Percentiles rank a stretch among this genome's conserved stretches.
phyloP scores from a whole-genome alignment of 139 green algal species.

The Eudorina sp. region DNA sequence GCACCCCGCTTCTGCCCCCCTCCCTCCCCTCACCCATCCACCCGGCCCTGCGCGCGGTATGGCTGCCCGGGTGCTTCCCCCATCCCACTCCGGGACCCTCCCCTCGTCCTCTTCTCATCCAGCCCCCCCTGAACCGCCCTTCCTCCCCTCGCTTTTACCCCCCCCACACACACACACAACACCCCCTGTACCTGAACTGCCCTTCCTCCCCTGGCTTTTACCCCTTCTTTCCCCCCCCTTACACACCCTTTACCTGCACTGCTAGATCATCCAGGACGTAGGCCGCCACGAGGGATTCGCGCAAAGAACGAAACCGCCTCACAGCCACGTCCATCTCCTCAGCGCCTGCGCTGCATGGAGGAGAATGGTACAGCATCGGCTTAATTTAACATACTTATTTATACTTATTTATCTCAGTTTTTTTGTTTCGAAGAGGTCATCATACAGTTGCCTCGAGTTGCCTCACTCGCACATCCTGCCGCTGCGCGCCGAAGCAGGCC shows the following conservation, averaged over 20 bases:
- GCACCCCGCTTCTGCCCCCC: too few relatives aligned
- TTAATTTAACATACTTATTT: neutral
- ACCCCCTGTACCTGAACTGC: too few relatives aligned
- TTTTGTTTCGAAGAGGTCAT: neutral
- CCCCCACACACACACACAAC: too few relatives aligned
- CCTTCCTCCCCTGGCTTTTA: neutral
- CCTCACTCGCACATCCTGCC: neutral
- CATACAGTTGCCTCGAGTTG: neutral
- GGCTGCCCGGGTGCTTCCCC: too few relatives aligned
- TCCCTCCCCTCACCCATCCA: too few relatives aligned
- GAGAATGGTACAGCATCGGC: neutral
- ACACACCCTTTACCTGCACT: neutral
- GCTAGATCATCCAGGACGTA: conserved; percentile 19
- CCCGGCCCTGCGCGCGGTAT: too few relatives aligned
- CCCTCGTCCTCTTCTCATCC: too few relatives aligned
- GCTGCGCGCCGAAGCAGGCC: neutral
- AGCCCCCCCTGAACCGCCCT: too few relatives aligned
- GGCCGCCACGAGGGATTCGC: conserved; percentile 25
- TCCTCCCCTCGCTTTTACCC: too few relatives aligned
- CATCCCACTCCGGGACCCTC: too few relatives aligned
- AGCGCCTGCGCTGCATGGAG: neutral
- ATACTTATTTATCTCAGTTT: too few relatives aligned
- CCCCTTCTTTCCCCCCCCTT: too few relatives aligned
- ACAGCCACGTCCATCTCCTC: conserved; percentile 16
- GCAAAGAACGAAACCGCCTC: conserved; percentile 24